phyloP scores from a whole-genome alignment of 2,329 filamentous ascomycete genomes.

The Chaetothyriales sp. region DNA sequence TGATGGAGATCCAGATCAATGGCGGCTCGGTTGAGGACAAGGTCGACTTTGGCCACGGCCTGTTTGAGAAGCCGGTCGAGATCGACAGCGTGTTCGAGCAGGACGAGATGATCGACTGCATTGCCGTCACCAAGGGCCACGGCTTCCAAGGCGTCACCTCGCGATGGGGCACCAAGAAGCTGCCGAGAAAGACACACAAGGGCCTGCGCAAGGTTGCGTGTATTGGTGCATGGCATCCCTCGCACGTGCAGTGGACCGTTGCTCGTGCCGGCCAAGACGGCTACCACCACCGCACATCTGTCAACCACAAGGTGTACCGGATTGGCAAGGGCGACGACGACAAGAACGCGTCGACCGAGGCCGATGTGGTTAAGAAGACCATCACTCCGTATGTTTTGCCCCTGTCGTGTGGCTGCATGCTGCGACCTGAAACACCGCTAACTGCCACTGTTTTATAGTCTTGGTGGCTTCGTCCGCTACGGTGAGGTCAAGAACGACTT shows the following conservation, averaged over 20 bases:
- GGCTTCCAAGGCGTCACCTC: conserved; percentile 94
- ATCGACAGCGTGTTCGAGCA: conserved; percentile 94
- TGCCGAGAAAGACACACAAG: conserved; percentile 99
- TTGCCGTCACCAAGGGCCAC: conserved; percentile 99
- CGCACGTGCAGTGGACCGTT: conserved; percentile 99
- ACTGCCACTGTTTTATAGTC: conserved; percentile 42
- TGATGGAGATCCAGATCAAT: conserved; percentile 99
- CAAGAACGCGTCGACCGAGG: conserved; percentile 84
- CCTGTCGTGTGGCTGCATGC: not conserved
- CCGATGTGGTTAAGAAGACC: conserved; percentile 97
- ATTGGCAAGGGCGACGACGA: conserved; percentile 87
- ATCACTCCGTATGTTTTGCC: conserved; percentile 83
- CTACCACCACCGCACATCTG: conserved; percentile 99
- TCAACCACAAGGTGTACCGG: conserved; percentile 99
- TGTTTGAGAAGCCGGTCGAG: conserved; percentile 98
- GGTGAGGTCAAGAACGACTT: conserved; percentile 99
- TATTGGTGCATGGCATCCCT: conserved; percentile 99
- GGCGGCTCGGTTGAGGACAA: conserved; percentile 91
- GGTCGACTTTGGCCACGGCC: conserved; percentile 84
- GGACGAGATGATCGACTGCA: conserved; percentile 98
- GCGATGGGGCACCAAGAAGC: conserved; percentile 99
- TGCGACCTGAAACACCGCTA: conserved; percentile 25
- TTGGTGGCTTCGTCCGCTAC: conserved; percentile 99
- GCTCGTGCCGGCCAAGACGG: conserved; percentile 98
- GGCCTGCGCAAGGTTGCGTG: conserved; percentile 99